Percentiles rank a stretch among this genome's conserved stretches.
These are phyloP conservation scores for Escallonia rubra DNA, from an alignment of 129 eudicot species.

Conservation along the genomic window DNA sequence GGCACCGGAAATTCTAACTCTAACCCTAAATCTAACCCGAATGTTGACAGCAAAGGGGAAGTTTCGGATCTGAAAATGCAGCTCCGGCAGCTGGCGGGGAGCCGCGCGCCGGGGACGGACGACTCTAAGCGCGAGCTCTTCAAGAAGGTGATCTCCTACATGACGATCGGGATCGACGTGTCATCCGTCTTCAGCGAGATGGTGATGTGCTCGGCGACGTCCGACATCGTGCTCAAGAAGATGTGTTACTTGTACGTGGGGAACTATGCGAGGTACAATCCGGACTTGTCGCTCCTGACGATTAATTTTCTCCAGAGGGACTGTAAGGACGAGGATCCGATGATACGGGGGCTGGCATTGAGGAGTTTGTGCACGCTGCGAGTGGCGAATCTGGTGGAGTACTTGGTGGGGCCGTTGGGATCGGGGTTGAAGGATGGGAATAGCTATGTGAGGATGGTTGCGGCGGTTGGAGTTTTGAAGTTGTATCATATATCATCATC, in stretches of 20 bases:
- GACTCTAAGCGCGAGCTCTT: slow-evolving; percentile 86
- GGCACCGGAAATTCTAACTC: not conserved
- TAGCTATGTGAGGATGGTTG: slow-evolving; percentile 89
- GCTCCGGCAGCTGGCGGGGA: slow-evolving; percentile 91
- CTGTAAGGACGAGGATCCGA: slow-evolving; percentile 96
- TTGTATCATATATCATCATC: slow-evolving; percentile 81
- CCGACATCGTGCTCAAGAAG: slow-evolving; percentile 89
- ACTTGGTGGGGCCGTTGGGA: slow-evolving; percentile 81
- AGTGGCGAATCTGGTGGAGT: slow-evolving; percentile 89
- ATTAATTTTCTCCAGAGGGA: slow-evolving; percentile 93
- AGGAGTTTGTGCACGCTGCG: slow-evolving; percentile 89
- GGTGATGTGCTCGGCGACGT: slow-evolving; percentile 99
- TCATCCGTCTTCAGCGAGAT: slow-evolving; percentile 92
- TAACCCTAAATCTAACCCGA: slow-evolving; percentile 16
- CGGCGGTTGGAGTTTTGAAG: slow-evolving; percentile 82
- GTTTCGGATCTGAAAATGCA: slow-evolving; percentile 91
- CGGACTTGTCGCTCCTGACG: slow-evolving; percentile 85
- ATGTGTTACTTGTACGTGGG: slow-evolving; percentile 95
- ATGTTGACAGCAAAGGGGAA: slow-evolving; percentile 73
- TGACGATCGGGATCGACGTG: slow-evolving; percentile 95
- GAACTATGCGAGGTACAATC: slow-evolving; percentile 84
- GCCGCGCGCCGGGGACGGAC: slow-evolving; percentile 89
- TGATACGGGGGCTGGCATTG: slow-evolving; percentile 95
- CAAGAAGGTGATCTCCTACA: slow-evolving; percentile 93
- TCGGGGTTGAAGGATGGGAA: slow-evolving; percentile 83